These are phyloP conservation scores for Neocatenulostroma microsporum DNA, from an alignment of 2,329 filamentous ascomycete genomes.

Conservation along the genomic window DNA sequence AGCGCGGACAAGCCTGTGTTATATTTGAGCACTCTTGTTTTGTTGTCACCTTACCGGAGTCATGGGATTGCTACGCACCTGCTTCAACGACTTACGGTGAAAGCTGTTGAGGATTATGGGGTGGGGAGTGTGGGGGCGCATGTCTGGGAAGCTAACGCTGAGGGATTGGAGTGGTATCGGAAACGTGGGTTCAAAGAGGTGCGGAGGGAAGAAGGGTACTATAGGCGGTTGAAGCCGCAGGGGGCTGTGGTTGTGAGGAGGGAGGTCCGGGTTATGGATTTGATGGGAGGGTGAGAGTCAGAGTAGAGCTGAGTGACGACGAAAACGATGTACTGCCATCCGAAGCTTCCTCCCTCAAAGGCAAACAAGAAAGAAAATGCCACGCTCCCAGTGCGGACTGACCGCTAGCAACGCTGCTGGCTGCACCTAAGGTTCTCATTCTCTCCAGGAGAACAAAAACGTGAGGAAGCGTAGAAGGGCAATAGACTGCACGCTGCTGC, in stretches of 20 bases:
- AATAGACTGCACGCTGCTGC: too few relatives aligned
- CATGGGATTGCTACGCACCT: slow-evolving; percentile 52
- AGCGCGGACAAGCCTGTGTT: slow-evolving; percentile 31
- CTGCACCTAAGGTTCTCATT: too few relatives aligned
- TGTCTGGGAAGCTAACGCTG: slow-evolving; percentile 56
- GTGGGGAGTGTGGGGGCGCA: slow-evolving; percentile 51
- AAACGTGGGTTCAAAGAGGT: slow-evolving; percentile 50
- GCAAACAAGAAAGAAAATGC: too few relatives aligned
- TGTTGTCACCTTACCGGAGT: slow-evolving; percentile 52
- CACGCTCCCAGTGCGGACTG: too few relatives aligned
- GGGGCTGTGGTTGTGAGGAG: slow-evolving; percentile 45
- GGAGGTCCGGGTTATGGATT: slow-evolving; percentile 29
- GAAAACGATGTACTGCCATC: too few relatives aligned
- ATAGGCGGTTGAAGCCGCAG: slow-evolving; percentile 49
- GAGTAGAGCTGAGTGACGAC: too few relatives aligned
- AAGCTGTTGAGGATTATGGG: slow-evolving; percentile 41
- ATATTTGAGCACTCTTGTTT: slow-evolving; percentile 55
- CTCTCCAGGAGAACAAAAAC: too few relatives aligned
- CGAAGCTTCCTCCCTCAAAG: too few relatives aligned
- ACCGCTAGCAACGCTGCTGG: too few relatives aligned
- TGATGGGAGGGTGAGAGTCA: slow-evolving; percentile 8
- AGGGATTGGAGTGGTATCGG: slow-evolving; percentile 54
- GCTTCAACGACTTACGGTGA: slow-evolving; percentile 32
- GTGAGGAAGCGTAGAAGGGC: too few relatives aligned
- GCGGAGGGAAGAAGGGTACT: slow-evolving; percentile 49